phyloP scores from a whole-genome alignment of 306 rosid genomes.

The Lathyrus tuberosus region DNA sequence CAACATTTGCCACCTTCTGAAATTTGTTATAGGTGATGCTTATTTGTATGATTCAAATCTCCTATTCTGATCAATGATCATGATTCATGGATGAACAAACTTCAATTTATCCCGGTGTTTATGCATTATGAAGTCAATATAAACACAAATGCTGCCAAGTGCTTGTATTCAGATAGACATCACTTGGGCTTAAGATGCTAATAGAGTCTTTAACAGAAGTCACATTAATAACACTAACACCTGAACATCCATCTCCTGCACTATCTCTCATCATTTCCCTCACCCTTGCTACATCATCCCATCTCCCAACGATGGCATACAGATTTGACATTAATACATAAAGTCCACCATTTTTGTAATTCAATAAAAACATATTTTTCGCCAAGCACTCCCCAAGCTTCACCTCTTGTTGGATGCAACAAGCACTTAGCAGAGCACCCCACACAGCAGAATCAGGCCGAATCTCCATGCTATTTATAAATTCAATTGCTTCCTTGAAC shows the following conservation, averaged over 20 bases:
- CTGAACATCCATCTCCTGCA: slow-evolving; percentile 69
- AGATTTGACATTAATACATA: slow-evolving; percentile 78
- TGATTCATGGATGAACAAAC: not conserved
- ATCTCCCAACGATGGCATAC: slow-evolving; percentile 68
- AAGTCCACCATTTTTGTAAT: slow-evolving; percentile 61
- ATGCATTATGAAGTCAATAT: slow-evolving; percentile 9
- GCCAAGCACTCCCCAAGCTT: slow-evolving; percentile 74
- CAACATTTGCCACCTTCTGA: not conserved
- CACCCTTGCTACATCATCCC: slow-evolving; percentile 80
- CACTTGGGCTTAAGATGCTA: slow-evolving; percentile 28
- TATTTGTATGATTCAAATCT: slow-evolving; percentile 3
- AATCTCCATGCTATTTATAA: slow-evolving; percentile 57
- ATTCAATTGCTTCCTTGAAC: slow-evolving; percentile 61
- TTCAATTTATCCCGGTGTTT: not conserved
- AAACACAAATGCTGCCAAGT: slow-evolving; percentile 42
- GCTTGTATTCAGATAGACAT: slow-evolving; percentile 33
- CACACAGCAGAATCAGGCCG: slow-evolving; percentile 77
- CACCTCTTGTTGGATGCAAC: slow-evolving; percentile 67
- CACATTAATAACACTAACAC: slow-evolving; percentile 60
- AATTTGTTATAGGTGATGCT: not conserved
- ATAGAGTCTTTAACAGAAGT: slow-evolving; percentile 30
- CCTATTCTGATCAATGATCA: not conserved
- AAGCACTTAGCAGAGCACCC: slow-evolving; percentile 73
- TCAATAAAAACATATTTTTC: slow-evolving; percentile 59
- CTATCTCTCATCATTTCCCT: slow-evolving; percentile 76